Evolutionary conservation across 2,329 filamentous ascomycete species (phyloP).

Genomic region (Orbilia quercus): DNA sequence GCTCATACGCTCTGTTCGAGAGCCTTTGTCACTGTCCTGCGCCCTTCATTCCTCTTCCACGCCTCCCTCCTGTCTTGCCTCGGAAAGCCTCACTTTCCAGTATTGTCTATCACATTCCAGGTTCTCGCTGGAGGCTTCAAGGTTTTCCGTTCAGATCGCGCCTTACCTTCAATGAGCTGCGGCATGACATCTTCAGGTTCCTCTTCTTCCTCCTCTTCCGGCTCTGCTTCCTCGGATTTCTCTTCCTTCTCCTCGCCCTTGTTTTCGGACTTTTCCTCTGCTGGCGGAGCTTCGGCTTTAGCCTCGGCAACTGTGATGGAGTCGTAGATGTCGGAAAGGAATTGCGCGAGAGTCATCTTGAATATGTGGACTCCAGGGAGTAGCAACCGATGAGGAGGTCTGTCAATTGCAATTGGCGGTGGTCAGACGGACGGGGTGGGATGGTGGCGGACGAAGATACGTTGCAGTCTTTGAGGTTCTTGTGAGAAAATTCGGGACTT

Average conservation of each 20-base stretch:
- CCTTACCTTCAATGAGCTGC: conserved; percentile 89
- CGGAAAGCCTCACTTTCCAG: conserved; percentile 46
- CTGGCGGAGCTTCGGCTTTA: conserved; percentile 70
- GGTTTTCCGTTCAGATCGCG: conserved; percentile 19
- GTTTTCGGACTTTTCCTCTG: conserved; percentile 64
- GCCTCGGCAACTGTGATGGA: conserved; percentile 65
- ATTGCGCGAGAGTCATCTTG: conserved; percentile 57
- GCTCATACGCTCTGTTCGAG: not conserved
- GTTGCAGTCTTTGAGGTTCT: conserved; percentile 28
- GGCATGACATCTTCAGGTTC: conserved; percentile 88
- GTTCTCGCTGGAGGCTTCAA: not conserved
- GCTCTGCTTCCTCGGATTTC: conserved; percentile 65
- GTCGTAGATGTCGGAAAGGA: conserved; percentile 60
- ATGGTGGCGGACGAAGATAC: conserved; percentile 12
- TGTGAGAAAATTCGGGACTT: conserved; percentile 55
- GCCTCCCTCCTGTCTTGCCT: conserved; percentile 7
- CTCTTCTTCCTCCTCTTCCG: conserved; percentile 80
- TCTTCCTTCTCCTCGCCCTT: conserved; percentile 79
- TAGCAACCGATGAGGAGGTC: conserved; percentile 26
- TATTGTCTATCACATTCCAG: conserved; percentile 27
- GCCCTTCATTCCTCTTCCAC: conserved; percentile 19
- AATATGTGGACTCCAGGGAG: conserved; percentile 9
- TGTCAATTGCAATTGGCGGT: conserved; percentile 35
- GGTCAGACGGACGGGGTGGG: conserved; percentile 39
- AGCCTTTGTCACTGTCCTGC: conserved; percentile 13